These are phyloP conservation scores for Oryza longistaminata DNA, from an alignment of 176 grass and related monocot genomes.

Conservation along the genomic window DNA sequence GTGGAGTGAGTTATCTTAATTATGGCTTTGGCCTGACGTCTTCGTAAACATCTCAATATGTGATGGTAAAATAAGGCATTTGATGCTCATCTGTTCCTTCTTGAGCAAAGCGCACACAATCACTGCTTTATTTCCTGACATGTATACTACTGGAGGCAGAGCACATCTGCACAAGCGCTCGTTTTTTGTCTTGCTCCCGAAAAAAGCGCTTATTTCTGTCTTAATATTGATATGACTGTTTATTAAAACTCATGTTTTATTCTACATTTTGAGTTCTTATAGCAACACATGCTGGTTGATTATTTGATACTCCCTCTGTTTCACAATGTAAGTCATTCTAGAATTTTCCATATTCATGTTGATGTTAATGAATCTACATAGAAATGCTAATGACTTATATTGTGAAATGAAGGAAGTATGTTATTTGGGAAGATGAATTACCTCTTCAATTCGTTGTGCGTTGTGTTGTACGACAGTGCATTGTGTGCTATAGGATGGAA, in stretches of 20 bases:
- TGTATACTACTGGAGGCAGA: neutral
- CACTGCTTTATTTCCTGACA: neutral
- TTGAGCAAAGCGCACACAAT: neutral
- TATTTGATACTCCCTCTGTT: neutral
- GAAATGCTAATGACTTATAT: no score
- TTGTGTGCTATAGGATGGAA: neutral
- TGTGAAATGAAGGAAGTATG: neutral
- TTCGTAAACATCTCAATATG: neutral
- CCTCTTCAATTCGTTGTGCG: neutral
- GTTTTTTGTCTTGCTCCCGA: neutral
- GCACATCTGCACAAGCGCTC: neutral
- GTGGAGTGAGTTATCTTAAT: conserved; percentile 31
- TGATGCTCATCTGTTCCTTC: conserved; percentile 12
- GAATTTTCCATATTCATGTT: no score
- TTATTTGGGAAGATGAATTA: neutral
- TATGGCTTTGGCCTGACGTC: conserved; percentile 8
- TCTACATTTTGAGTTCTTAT: neutral
- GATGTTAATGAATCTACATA: no score
- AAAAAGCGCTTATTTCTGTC: neutral
- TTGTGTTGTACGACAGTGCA: neutral
- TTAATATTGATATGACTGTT: neutral
- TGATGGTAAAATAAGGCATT: conserved; percentile 35
- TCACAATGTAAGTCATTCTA: no score
- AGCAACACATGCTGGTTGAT: neutral
- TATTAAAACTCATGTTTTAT: neutral